These are phyloP conservation scores for Saururus chinensis DNA, from an alignment of 164 flowering plant genomes.

Conservation along the genomic window DNA sequence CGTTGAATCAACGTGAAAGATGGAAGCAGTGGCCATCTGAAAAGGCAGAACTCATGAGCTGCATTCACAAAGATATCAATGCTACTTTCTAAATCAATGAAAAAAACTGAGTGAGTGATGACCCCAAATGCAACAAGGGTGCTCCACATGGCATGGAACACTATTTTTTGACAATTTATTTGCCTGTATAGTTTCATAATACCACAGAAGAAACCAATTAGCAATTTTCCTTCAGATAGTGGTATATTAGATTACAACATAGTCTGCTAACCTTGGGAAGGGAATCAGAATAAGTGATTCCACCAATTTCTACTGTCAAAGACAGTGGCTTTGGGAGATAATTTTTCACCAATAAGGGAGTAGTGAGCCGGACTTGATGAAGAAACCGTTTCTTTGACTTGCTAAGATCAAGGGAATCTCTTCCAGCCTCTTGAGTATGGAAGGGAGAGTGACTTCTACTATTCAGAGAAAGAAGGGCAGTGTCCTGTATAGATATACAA, in stretches of 20 bases:
- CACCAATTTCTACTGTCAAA: constrained; percentile 59
- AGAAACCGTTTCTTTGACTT: constrained; percentile 32
- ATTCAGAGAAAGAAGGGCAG: constrained; percentile 30
- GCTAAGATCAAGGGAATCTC: constrained; percentile 5
- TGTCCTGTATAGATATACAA: constrained; percentile 66
- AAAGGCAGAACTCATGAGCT: constrained; percentile 1
- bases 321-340: constrained; percentile 54
- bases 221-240: too few species aligned
- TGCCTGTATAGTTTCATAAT: not conserved
- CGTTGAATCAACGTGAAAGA: constrained; percentile 72
- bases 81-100: too few species aligned
- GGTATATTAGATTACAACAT: not conserved
- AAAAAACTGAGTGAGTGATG: too few species aligned
- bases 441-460: constrained; percentile 17
- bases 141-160: too few species aligned
- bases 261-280: constrained; percentile 61
- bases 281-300: constrained; percentile 30
- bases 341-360: constrained; percentile 66
- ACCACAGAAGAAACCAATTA: not conserved
- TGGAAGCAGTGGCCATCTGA: constrained; percentile 57
- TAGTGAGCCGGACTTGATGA: constrained; percentile 49
- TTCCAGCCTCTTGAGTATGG: constrained; percentile 10
- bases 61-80: not conserved
- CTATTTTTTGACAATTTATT: too few species aligned
- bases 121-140: too few species aligned